These are phyloP conservation scores for Tolypocladium guangdongense DNA, from an alignment of 2,329 filamentous ascomycete genomes.

Conservation along the genomic window DNA sequence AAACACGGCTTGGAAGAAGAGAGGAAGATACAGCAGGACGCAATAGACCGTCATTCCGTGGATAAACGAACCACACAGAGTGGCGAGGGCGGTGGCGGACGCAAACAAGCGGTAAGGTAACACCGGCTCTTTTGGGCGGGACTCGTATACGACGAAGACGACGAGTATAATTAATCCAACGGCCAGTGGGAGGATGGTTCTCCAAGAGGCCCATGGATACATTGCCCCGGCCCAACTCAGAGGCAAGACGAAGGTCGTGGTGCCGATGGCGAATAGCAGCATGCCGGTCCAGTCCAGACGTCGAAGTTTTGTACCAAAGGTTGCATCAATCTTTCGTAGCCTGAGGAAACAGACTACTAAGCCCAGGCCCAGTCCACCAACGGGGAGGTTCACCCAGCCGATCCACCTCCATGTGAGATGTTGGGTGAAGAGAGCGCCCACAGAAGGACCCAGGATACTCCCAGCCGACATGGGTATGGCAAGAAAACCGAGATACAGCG, in stretches of 20 bases:
- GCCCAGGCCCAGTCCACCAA: constrained; percentile 9
- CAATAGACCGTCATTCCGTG: constrained; percentile 20
- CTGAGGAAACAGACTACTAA: constrained; percentile 14
- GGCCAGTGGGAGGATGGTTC: constrained; percentile 20
- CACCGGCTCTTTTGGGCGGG: constrained; percentile 14
- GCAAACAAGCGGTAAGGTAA: constrained; percentile 20
- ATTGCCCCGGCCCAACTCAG: constrained; percentile 22
- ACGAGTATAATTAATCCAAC: constrained; percentile 16
- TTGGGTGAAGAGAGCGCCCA: constrained; percentile 15
- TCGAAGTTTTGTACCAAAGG: constrained; percentile 5
- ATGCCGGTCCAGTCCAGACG: constrained; percentile 24
- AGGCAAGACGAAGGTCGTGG: constrained; percentile 15
- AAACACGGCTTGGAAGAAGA: constrained; percentile 22
- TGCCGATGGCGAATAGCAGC: constrained; percentile 12
- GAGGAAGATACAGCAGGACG: constrained; percentile 19
- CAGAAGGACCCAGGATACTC: constrained; percentile 11
- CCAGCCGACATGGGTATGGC: constrained; percentile 12
- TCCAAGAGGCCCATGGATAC: constrained; percentile 21
- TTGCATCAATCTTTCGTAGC: background rate
- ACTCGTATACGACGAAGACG: constrained; percentile 18
- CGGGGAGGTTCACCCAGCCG: constrained; percentile 21
- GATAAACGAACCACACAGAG: constrained; percentile 14
- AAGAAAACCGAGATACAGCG: constrained; percentile 15
- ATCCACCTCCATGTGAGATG: constrained; percentile 20
- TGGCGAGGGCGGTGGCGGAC: constrained; percentile 10